phyloP scores from a whole-genome alignment of 495 filamentous ascomycete genomes.

The Hypoxylon cercidicola region DNA sequence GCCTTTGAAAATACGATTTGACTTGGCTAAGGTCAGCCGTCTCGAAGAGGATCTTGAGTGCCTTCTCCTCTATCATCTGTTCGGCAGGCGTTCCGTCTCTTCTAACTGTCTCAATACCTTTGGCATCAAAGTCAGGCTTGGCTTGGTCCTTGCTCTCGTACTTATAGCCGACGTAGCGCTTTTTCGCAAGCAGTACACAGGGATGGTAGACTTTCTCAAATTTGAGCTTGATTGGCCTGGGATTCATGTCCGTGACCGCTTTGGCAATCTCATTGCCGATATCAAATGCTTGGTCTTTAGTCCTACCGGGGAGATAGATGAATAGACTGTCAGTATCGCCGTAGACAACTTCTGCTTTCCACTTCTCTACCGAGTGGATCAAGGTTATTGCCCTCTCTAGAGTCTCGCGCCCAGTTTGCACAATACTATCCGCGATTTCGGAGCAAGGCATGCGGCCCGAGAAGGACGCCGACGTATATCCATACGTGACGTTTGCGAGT shows the following conservation, averaged over 20 bases:
- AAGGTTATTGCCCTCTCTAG: conserved; percentile 92
- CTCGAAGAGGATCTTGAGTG: conserved; percentile 83
- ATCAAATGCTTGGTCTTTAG: conserved; percentile 85
- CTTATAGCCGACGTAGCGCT: conserved; percentile 97
- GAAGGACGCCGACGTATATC: conserved; percentile 95
- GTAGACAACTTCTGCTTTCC: conserved; percentile 97
- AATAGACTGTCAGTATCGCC: conserved; percentile 99
- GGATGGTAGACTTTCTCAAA: conserved; percentile 99
- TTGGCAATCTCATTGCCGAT: conserved; percentile 95
- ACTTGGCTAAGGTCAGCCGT: conserved; percentile 90
- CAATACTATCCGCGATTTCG: conserved; percentile 98
- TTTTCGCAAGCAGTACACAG: conserved; percentile 93
- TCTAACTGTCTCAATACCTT: conserved; percentile 96
- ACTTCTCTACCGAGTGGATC: conserved; percentile 85
- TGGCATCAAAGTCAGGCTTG: conserved; percentile 94
- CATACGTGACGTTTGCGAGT: conserved; percentile 97
- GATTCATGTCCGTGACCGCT: conserved; percentile 88
- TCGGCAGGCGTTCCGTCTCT: conserved; percentile 94
- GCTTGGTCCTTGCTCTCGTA: conserved; percentile 83
- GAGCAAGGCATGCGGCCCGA: conserved; percentile 97
- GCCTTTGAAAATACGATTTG: conserved; percentile 88
- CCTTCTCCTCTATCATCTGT: conserved; percentile 97
- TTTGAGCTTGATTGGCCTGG: conserved; percentile 92
- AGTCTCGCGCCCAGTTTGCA: conserved; percentile 93
- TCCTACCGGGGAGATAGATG: conserved; percentile 87